Base-by-base conservation (phyloP, 306 rosid genomes). In the Vigna reflexopilosa region DNA sequence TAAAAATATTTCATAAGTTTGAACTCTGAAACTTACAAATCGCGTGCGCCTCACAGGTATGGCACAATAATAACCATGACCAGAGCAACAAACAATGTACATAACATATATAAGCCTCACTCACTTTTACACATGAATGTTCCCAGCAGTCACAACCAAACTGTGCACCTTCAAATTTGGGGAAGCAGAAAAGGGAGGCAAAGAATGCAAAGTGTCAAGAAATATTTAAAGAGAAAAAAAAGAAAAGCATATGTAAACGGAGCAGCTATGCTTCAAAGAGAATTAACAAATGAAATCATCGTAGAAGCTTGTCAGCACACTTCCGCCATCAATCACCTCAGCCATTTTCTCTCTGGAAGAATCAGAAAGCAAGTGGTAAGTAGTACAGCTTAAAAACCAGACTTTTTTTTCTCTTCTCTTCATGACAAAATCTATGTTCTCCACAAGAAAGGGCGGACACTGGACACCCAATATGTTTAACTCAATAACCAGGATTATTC, bases 321-420 rank as follows among this genome's bases (percentile, higher is more conserved):
- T 71, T 83, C 69, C 42, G 61, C 76, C 75, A 61, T 74, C 52
- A 32, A 58, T 84, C 88, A 93, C 83, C 96, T 89, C 78, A 88
- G 90, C 98, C 98, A 93, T 80, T 85, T 91, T 83, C 90, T 93
- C 87, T 93, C 98, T 93, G 98, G 76, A 87, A 81, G 56, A 79
- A 82, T 70, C 66, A 86, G 28, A 80, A 76, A 69, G 66, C 51
- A 78, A 82, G 73, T n/a, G 77, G 69, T 85, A 12, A 84, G 85
- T 51, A 58, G 67, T 12, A n/a, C 7, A 16, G 56, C 66, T 70
- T 13, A 67, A 9, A 64, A 57, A 47, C 52, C 49, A 81, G n/a
- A 36, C 49, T 56, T 28, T 34, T 68, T 61, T 54, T 26, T 59
- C 11, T 36, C 38, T 42, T 42, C 44, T 50, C 12, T 48, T 64